These are phyloP conservation scores for Ceratocystis cacaofunesta DNA, from an alignment of 2,329 filamentous ascomycete species.

Conservation along the genomic window DNA sequence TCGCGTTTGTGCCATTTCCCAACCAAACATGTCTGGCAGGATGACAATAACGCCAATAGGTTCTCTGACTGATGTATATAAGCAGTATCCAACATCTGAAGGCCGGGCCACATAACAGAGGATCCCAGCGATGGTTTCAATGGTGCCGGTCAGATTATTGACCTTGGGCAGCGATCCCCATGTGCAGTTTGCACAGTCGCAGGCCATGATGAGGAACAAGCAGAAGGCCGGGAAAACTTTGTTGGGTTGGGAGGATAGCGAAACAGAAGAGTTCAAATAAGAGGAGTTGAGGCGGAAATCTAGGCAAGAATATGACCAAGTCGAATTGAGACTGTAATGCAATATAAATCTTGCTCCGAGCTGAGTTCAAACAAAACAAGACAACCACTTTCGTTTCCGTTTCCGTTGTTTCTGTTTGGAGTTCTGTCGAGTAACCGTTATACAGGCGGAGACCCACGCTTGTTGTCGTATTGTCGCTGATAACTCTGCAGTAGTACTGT, in stretches of 20 bases:
- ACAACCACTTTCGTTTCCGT: not conserved
- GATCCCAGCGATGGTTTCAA: conserved; percentile 20
- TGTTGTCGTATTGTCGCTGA: not conserved
- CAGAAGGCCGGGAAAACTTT: not conserved
- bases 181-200: conserved; percentile 19
- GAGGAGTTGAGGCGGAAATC: not conserved
- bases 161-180: conserved; percentile 19
- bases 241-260: not conserved
- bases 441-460: not conserved
- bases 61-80: not conserved
- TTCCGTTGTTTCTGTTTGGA: not conserved
- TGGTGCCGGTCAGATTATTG: conserved; percentile 18
- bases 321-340: not conserved
- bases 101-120: conserved; percentile 21
- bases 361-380: not conserved
- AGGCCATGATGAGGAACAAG: not conserved
- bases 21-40: conserved; percentile 39
- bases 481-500: not conserved
- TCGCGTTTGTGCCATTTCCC: conserved; percentile 35
- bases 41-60: conserved; percentile 35
- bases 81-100: conserved; percentile 11
- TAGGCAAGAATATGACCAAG: not conserved
- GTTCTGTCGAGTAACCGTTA: conserved; percentile 1
- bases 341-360: not conserved
- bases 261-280: too few species aligned